Evolutionary conservation across 2,329 filamentous ascomycete species (phyloP), one percentile per base, ranked within the genome.

Genomic region (Aspergillus neoniger): DNA sequence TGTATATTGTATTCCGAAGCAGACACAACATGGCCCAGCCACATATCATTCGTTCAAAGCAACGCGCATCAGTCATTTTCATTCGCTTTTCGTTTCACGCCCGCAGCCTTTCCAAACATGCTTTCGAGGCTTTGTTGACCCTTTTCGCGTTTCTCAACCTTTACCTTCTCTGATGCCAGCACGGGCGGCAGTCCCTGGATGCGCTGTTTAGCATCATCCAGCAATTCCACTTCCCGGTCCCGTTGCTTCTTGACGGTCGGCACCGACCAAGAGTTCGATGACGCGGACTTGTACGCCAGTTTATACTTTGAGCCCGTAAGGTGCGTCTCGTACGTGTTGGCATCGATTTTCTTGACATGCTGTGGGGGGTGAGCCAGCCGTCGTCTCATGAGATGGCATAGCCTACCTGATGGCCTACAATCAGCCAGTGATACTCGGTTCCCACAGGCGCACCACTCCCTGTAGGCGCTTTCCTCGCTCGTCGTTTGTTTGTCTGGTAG

Each of bases 271-370:
- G 71, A 68, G n/a, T 65, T 66, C 8, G 69, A 66, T 7, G 64
- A 58, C 5, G 64, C 67, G 2, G 65, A 66, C 53, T 73, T 76
- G 53, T 76, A 73, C 30, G 73, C 73, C 51, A 76, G 63, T 59
- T 76, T 76, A 56, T 75, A 76, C 58, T 76, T 76, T 5, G 72
- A 71, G 1, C 73, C 74, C 9, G 65, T 66, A 10, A 76, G 61
- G 53, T 70, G 67, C 9, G 74, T 75, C 58, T 74, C 70, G 56
- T 76, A 76, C 1, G 73, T 74, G 47, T 76, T 76, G 15, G 72
- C 72, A 57, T 76, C 74, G 41, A 72, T 49, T 55, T 76, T 76
- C 53, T 67, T 68, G 30, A 76, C 74, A 63, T 72, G 67, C 73
- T 75, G 41, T 32, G 23, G 36, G 36, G 32, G 8, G 28, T 58